Evolutionary conservation across 164 flowering plant genomes (phyloP).

Genomic region (Liquidambar formosana): DNA sequence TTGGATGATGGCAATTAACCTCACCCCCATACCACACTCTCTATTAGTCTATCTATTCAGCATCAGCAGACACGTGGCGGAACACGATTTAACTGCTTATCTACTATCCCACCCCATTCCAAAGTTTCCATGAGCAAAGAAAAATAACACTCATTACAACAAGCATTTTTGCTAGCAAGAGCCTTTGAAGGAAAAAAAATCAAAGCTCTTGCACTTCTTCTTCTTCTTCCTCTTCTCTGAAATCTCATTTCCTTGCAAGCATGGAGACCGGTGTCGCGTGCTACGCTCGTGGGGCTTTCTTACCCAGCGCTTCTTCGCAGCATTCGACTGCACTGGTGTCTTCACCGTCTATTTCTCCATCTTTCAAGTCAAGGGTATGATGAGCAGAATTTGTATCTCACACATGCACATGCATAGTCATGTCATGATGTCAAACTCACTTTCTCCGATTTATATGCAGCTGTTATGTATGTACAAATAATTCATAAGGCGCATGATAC

Average conservation of each 20-base stretch:
- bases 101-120: too few relatives aligned
- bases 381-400: not conserved
- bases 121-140: not conserved
- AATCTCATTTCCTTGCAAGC: not conserved
- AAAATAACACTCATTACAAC: not conserved
- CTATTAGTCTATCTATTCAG: slow-evolving; percentile 25
- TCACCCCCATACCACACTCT: slow-evolving; percentile 15
- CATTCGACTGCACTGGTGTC: slow-evolving; percentile 48
- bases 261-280: slow-evolving; percentile 83
- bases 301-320: slow-evolving; percentile 56
- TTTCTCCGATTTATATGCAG: not conserved
- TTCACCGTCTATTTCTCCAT: slow-evolving; percentile 49
- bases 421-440: not conserved
- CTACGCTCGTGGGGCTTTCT: slow-evolving; percentile 55
- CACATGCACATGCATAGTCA: not conserved
- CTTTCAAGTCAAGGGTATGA: slow-evolving; percentile 54
- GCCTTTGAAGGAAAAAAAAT: slow-evolving; percentile 2
- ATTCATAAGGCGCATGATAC: too few relatives aligned
- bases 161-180: not conserved
- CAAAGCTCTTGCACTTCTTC: slow-evolving; percentile 1
- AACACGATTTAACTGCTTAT: slow-evolving; percentile 34
- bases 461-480: not conserved
- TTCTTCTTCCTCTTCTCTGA: not conserved
- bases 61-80: slow-evolving; percentile 47
- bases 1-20: slow-evolving; percentile 26